These are phyloP conservation scores for Teunomyces funiuensis DNA, from an alignment of 805 yeast species.

Conservation along the genomic window DNA sequence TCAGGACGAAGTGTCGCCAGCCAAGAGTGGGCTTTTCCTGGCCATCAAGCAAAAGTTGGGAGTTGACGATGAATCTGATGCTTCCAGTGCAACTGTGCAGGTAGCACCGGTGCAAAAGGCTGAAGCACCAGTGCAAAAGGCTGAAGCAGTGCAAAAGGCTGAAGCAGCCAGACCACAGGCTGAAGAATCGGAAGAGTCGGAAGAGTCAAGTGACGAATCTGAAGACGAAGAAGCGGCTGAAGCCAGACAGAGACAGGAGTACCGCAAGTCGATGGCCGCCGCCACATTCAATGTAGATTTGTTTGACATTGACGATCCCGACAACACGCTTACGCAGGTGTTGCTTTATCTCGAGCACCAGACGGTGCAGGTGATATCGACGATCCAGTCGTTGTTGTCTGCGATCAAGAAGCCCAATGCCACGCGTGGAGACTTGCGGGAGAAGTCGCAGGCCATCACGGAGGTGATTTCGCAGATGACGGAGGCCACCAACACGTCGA, in stretches of 20 bases:
- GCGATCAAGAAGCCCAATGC: constrained; percentile 77
- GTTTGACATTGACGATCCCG: constrained; percentile 83
- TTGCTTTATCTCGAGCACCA: constrained; percentile 87
- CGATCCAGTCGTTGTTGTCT: constrained; percentile 78
- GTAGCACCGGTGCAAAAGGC: constrained; percentile 5
- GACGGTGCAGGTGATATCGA: constrained; percentile 85
- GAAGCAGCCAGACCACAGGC: constrained; percentile 9
- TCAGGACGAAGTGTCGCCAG: constrained; percentile 11
- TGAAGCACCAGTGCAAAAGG: constrained; percentile 1
- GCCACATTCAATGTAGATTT: constrained; percentile 68
- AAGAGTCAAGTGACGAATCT: constrained; percentile 16
- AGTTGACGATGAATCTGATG: constrained; percentile 6
- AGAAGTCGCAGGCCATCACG: constrained; percentile 73
- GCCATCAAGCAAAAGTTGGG: constrained; percentile 24
- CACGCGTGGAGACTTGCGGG: constrained; percentile 70
- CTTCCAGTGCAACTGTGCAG: not conserved
- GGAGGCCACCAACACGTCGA: constrained; percentile 80
- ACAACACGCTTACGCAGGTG: constrained; percentile 81
- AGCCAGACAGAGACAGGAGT: constrained; percentile 44
- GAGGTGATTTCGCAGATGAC: constrained; percentile 83
- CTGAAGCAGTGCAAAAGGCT: too few species aligned
- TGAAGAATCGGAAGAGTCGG: constrained; percentile 19
- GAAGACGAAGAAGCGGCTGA: constrained; percentile 26
- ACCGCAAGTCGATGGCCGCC: constrained; percentile 48
- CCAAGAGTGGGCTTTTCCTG: constrained; percentile 32